Percentiles rank a stretch among this genome's conserved stretches.
Conservation (phyloP, 208 protist species). For the Porcisia deanei region DNA sequence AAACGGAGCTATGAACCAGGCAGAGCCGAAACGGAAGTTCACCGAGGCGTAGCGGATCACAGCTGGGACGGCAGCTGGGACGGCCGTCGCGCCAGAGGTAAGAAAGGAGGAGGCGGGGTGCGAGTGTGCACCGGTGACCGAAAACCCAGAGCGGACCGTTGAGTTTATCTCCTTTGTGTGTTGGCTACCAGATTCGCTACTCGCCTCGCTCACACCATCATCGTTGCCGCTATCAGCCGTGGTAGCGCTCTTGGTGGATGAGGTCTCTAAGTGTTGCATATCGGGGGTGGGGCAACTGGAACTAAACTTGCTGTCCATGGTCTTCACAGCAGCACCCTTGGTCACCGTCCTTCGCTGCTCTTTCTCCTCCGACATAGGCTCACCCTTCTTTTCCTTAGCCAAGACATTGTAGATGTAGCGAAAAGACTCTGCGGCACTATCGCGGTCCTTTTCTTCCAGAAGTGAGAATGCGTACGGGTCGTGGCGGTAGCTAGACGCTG, state of each 20-base stretch:
- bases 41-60: conserved; percentile 80
- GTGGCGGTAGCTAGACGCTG: conserved; percentile 36
- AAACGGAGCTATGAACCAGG: conserved; percentile 88
- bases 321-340: not conserved
- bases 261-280: not conserved
- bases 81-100: not conserved
- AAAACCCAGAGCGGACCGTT: conserved; percentile 5
- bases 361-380: not conserved
- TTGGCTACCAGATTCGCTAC: conserved; percentile 35
- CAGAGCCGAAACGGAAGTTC: conserved; percentile 87
- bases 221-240: conserved; percentile 32
- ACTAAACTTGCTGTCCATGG: conserved; percentile 8
- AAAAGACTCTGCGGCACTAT: conserved; percentile 24
- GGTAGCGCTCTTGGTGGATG: not conserved
- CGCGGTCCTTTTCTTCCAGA: conserved; percentile 28
- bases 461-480: conserved; percentile 46
- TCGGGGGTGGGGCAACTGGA: conserved; percentile 7
- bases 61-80: conserved; percentile 8
- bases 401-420: conserved; percentile 20
- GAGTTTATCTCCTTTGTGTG: conserved; percentile 4
- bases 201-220: conserved; percentile 51
- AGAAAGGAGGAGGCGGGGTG: not conserved
- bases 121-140: conserved; percentile 18
- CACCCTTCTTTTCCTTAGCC: not conserved
- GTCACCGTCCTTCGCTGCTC: conserved; percentile 3